Evolutionary conservation across 2,329 filamentous ascomycete species (phyloP).

Genomic region (Claviceps maximensis): DNA sequence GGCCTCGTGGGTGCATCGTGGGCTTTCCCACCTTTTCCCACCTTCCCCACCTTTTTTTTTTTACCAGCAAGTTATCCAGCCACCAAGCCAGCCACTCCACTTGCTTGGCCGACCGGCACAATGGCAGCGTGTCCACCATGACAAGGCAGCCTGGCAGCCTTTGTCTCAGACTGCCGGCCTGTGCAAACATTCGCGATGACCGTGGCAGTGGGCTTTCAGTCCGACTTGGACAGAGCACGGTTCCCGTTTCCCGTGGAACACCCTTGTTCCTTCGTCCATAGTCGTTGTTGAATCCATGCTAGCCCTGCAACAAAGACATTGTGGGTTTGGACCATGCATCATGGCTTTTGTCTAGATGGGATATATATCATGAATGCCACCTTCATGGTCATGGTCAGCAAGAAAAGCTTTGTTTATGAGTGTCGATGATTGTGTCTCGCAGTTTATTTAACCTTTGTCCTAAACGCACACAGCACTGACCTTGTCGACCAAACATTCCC

Average conservation of each 20-base stretch:
- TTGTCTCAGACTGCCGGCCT: slow-evolving; percentile 10
- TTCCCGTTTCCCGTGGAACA: slow-evolving; percentile 1
- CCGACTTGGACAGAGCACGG: slow-evolving; percentile 4
- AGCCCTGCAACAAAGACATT: neutral
- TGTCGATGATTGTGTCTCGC: neutral
- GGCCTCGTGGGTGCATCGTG: neutral
- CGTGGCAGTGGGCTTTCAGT: slow-evolving; percentile 6
- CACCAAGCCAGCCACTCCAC: slow-evolving; percentile 1
- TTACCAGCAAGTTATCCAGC: neutral
- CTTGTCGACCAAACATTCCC: neutral
- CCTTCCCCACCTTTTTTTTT: neutral
- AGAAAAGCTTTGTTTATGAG: neutral
- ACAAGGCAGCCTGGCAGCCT: slow-evolving; percentile 5
- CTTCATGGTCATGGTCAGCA: neutral
- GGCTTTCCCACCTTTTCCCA: neutral
- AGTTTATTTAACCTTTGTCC: neutral
- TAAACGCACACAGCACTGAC: neutral
- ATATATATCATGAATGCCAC: neutral
- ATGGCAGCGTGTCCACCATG: neutral
- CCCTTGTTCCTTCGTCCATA: neutral
- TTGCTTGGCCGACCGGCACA: neutral
- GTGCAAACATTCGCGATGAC: slow-evolving; percentile 7
- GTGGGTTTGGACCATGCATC: neutral
- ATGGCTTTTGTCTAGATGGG: neutral
- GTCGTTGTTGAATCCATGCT: neutral